A percentile compares a stretch with the other conserved stretches of the same genome.
These are phyloP conservation scores for Tylopilus intermedius DNA, from an alignment of 768 basidiomycete species.

Conservation along the genomic window DNA sequence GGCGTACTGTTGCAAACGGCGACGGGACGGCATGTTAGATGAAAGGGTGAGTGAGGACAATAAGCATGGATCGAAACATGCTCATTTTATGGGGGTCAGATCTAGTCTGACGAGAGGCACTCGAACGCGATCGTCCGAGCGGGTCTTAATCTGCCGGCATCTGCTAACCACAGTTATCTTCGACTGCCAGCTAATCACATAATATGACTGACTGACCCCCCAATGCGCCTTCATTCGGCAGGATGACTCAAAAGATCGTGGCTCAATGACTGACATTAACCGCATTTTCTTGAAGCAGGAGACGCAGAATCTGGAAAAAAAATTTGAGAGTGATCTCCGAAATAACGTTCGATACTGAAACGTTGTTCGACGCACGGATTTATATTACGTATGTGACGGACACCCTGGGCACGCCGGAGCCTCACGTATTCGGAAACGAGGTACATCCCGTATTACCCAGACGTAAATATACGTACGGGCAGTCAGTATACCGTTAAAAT, in stretches of 20 bases:
- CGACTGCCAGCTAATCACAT: neutral
- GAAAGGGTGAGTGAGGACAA: neutral
- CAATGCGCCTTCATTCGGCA: neutral
- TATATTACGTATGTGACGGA: neutral
- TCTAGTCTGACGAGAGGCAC: neutral
- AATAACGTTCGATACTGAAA: neutral
- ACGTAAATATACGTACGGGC: neutral
- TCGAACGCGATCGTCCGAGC: neutral
- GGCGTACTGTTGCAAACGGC: conserved; percentile 32
- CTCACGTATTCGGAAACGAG: neutral
- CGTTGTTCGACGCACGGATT: neutral
- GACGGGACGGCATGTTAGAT: conserved; percentile 16
- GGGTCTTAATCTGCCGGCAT: neutral
- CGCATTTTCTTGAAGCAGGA: neutral
- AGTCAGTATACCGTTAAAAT: neutral
- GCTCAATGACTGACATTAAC: neutral
- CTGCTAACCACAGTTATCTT: neutral
- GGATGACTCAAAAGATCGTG: neutral
- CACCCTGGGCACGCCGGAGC: neutral
- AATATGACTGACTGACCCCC: neutral
- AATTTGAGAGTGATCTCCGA: neutral
- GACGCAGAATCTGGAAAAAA: neutral
- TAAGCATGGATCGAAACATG: neutral
- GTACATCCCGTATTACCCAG: neutral
- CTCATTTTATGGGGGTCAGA: neutral